Conservation (phyloP, 768 basidiomycete species). For the Suillus variegatus region DNA sequence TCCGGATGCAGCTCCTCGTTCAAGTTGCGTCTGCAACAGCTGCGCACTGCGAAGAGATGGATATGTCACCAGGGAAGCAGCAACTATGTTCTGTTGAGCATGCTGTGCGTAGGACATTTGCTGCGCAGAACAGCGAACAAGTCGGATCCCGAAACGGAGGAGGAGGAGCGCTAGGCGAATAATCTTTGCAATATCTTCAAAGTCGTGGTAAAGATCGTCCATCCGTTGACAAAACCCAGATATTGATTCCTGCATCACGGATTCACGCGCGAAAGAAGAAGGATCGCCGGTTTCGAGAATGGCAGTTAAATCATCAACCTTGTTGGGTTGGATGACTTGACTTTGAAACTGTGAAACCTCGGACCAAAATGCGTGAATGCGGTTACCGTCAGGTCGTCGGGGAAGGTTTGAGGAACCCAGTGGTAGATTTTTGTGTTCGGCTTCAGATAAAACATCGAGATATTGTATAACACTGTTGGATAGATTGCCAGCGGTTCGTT, state of each 20-base stretch:
- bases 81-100: conserved; percentile 24
- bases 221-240: conserved; percentile 77
- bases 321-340: conserved; percentile 51
- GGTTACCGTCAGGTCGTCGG: conserved; percentile 42
- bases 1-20: conserved; percentile 26
- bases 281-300: conserved; percentile 38
- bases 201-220: conserved; percentile 64
- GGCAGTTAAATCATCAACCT: conserved; percentile 49
- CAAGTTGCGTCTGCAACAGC: conserved; percentile 31
- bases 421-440: conserved; percentile 29
- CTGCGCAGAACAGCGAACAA: conserved; percentile 37
- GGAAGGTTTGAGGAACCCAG: conserved; percentile 30
- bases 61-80: conserved; percentile 48
- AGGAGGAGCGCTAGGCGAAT: conserved; percentile 67
- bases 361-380: conserved; percentile 66
- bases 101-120: conserved; percentile 12
- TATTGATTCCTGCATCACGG: conserved; percentile 77
- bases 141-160: conserved; percentile 71
- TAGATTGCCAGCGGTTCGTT: conserved; percentile 53
- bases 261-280: conserved; percentile 54
- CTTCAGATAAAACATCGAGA: conserved; percentile 40
- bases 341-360: conserved; percentile 75
- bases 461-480: conserved; percentile 49
- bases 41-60: conserved; percentile 51
- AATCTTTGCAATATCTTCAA: conserved; percentile 67